Base-by-base conservation (phyloP, 352 stramenopile genomes). In the Pythium folliculosum region DNA sequence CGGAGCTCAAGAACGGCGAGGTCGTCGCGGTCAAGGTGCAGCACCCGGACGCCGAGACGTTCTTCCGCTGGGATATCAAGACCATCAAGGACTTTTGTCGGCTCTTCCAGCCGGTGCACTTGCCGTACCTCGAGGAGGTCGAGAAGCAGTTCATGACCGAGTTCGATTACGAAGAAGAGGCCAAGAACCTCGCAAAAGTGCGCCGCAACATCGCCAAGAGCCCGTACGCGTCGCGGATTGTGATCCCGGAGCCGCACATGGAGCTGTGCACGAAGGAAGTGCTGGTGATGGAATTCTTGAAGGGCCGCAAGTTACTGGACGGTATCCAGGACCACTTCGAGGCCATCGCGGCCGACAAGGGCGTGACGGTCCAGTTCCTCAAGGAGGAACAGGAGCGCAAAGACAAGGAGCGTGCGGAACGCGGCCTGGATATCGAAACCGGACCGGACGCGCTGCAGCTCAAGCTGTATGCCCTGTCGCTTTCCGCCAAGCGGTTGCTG, bases 111-210 rank as follows among this genome's bases (percentile, higher is more conserved):
- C 97, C 96, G 2, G 94, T 92, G 27, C 94, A 98, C 70, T 77
- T 98, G 49, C 88, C 92, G 22, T 93, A 95, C 56, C 73, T 99
- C 8, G 86, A 97, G 25, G 95, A 99, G 71, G 94, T 99, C 49
- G 96, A 99, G 78, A 97, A 97, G 65, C 96, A 99, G 79, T 99
- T 99, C 72, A 95, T 98, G 89, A 98, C 92, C 22, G 97, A 99
- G 77, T 99, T 99, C 76, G 95, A 99, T 72, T 99, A 99, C 83
- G 51, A 80, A 0, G 78, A 93, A 68, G 97, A 99, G 73, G 94
- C 89, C 48, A 82, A 90, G 60, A 97, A 99, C 65, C 75, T 98
- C 14, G 78, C 80, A 7, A 87, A 77, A 25, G 90, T 99, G 40
- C 79, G 95, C 14, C 64, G 69, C 9, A 99, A 98, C 74, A 92